Base-by-base conservation (phyloP, 2,329 filamentous ascomycete species). In the Exophiala viscosa region DNA sequence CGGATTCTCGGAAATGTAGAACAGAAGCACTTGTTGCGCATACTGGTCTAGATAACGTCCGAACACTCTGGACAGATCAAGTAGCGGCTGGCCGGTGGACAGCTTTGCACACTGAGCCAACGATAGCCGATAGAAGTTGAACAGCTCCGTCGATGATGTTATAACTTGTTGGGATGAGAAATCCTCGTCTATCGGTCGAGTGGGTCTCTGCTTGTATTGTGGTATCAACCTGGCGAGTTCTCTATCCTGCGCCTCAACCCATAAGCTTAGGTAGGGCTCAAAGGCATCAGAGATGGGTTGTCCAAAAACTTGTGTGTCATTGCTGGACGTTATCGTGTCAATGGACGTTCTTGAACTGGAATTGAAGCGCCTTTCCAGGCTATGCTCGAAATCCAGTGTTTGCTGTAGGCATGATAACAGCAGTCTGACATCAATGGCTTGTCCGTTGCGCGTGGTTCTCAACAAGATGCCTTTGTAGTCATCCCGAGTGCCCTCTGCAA, bases 11-110 rank as follows among this genome's bases (percentile, higher is more conserved):
- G 79, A 80, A 14, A 86, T 75, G 55, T 87, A 86, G 59, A 85
- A 81, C 13, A 95, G 79, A 5, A 99, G 77, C 2, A 99, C 90
- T 63, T 95, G 89, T 66, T 97, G 91, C 0, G 91, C 89, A 67
- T 99, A 99, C 63, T 93, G 87, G 67, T 99, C 93, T 1, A 99
- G 77, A 63, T 99, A 96, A 66, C 91, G 96, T 9, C 88, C 90
- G 62, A 99, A 84, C 1, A 87, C 91, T 62, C 81, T 87, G 0
- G 90, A 87, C 7, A 99, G 74, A 60, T 99, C 92, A 9, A 95
- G 77, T 38, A 99, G 74, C 36, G 90, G 84, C 49, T 87, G 85
- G n/a, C 90, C 88, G 0, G 92, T 96, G 0, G 93, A 97, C 1
- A 99, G 78, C 69, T 96, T 97, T 3, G 93, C 90, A 70, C 93